Conservation (phyloP, 768 basidiomycete species). For the Chalciporus pseudorubinellus region DNA sequence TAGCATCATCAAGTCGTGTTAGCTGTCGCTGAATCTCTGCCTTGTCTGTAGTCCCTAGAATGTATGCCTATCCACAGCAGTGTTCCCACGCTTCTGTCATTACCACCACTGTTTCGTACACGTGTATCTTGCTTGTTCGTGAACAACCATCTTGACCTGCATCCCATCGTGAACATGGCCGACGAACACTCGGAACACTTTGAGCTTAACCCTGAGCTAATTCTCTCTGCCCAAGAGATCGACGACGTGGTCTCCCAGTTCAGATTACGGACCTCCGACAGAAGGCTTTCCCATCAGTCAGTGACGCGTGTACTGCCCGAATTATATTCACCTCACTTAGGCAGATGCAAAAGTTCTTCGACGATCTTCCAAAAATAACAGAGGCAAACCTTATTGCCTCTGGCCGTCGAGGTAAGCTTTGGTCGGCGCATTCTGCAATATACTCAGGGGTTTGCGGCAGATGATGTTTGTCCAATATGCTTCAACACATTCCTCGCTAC, state of each 20-base stretch:
- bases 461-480: slow-evolving; percentile 75
- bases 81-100: slow-evolving; percentile 28
- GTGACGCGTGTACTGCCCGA: background rate
- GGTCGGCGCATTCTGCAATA: background rate
- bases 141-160: background rate
- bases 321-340: slow-evolving; percentile 21
- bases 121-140: slow-evolving; percentile 3
- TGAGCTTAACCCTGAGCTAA: slow-evolving; percentile 5
- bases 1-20: slow-evolving; percentile 20
- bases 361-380: slow-evolving; percentile 46
- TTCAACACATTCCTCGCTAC: slow-evolving; percentile 64
- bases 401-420: slow-evolving; percentile 44
- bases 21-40: slow-evolving; percentile 30
- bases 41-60: slow-evolving; percentile 24
- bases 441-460: slow-evolving; percentile 34
- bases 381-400: slow-evolving; percentile 48
- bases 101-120: too few relatives aligned
- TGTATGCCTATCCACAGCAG: slow-evolving; percentile 17
- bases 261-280: slow-evolving; percentile 19
- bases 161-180: slow-evolving; percentile 14
- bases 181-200: slow-evolving; percentile 17
- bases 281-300: slow-evolving; percentile 28
- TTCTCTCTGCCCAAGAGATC: slow-evolving; percentile 27
- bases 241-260: slow-evolving; percentile 32
- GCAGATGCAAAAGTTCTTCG: slow-evolving; percentile 40